Percentiles rank a stretch among this genome's conserved stretches.
Conservation (phyloP, 2,329 filamentous ascomycete species). For the Paraphoma chrysanthemicola region DNA sequence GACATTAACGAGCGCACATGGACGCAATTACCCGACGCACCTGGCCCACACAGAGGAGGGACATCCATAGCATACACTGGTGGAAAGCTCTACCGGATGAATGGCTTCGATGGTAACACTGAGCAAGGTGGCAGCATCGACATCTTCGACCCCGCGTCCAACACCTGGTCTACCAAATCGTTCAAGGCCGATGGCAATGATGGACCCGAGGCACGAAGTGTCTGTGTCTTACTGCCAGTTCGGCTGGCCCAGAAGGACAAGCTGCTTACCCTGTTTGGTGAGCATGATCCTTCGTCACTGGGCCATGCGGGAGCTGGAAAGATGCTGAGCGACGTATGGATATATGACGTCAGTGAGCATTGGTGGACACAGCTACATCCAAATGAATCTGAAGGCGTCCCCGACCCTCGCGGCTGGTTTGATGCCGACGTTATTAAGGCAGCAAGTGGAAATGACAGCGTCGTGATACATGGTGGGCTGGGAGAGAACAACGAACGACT, state of each 20-base stretch:
- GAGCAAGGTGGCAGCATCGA: constrained; percentile 78
- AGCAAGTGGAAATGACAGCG: constrained; percentile 37
- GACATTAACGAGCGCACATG: constrained; percentile 69
- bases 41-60: constrained; percentile 71
- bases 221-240: constrained; percentile 55
- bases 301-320: constrained; percentile 64
- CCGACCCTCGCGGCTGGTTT: constrained; percentile 61
- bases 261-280: constrained; percentile 62
- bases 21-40: constrained; percentile 72
- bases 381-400: constrained; percentile 32
- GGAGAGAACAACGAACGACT: constrained; percentile 60
- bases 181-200: constrained; percentile 52
- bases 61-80: constrained; percentile 70
- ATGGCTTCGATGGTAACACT: constrained; percentile 75
- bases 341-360: constrained; percentile 47
- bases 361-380: constrained; percentile 44
- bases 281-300: constrained; percentile 59
- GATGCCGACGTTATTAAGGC: constrained; percentile 55
- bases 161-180: constrained; percentile 51
- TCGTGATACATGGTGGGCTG: constrained; percentile 61
- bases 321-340: constrained; percentile 62
- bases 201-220: constrained; percentile 60
- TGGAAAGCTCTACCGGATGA: constrained; percentile 76
- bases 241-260: constrained; percentile 42
- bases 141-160: constrained; percentile 54